Evolutionary conservation across 2,329 filamentous ascomycete genomes (phyloP), one percentile per base, ranked within the genome.

Genomic region (Chrysoporthe austroafricana): DNA sequence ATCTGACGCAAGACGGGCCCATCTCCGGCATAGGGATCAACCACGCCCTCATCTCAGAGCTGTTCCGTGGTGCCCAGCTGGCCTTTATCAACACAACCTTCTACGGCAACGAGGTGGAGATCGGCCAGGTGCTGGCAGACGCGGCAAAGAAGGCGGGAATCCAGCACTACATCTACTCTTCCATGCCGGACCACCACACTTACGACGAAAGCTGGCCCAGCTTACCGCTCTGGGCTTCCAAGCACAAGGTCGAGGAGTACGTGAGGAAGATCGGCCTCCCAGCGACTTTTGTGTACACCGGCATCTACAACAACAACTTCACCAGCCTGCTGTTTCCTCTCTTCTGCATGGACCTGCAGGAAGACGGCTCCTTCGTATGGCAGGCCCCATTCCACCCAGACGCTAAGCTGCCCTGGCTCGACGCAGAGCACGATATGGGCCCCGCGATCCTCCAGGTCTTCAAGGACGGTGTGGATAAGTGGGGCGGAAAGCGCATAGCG

Each of bases 261-360:
- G 87, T 97, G 63, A 89, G 92, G 67, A 88, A 93, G 76, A 87
- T 97, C 52, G 90, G 90, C 11, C 84, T 97, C 13, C 93, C 93
- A 0, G 90, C 94, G 0, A 98, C 95, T 0, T 98, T 97, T 78
- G 90, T 97, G 72, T 97, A 97, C 79, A 93, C 94, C 11, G 96
- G 95, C 69, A 97, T 97, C 74, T 99, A 98, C 84, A 97, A 98
- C 84, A 98, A 98, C 81, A 98, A 99, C 78, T 99, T 98, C 80
- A 98, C 95, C 42, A 96, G 92, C 59, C 85, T 97, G 43, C 89
- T 89, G 1, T 98, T 97, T 76, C 96, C 96, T 1, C 85, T 98
- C 4, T 98, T 98, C 82, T 96, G 94, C 80, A 97, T 97, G 91
- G 93, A 96, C 71, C 82, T 97, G 59, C 90, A 93, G 78, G 79